These are phyloP conservation scores for Cordyceps pruinosa DNA, from an alignment of 2,329 filamentous ascomycete species.

Conservation along the genomic window DNA sequence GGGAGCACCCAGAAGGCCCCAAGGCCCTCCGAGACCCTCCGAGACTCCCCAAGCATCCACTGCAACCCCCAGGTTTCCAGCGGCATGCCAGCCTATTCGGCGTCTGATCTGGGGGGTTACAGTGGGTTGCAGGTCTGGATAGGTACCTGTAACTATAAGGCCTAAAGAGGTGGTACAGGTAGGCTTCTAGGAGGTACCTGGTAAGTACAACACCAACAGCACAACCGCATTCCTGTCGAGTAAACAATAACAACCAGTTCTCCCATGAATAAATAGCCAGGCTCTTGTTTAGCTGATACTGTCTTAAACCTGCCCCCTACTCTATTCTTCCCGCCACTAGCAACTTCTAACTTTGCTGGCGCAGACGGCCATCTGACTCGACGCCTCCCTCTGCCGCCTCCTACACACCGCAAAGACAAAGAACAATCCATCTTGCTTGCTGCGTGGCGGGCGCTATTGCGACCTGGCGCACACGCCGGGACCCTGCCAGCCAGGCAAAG, in stretches of 20 bases:
- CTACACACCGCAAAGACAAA: background rate
- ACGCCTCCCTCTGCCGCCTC: background rate
- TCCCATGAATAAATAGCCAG: too few relatives aligned
- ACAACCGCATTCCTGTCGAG: too few relatives aligned
- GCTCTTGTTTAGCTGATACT: background rate
- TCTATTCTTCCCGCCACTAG: background rate
- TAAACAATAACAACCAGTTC: too few relatives aligned
- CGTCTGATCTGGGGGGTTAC: background rate
- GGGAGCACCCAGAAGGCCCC: too few relatives aligned
- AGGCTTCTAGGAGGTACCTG: background rate
- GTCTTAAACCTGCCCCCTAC: background rate
- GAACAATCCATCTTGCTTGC: background rate
- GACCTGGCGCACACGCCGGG: background rate
- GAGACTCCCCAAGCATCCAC: background rate
- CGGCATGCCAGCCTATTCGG: background rate
- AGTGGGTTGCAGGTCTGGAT: background rate
- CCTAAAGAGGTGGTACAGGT: too few relatives aligned
- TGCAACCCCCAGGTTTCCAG: background rate
- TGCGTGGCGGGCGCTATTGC: slow-evolving; percentile 1
- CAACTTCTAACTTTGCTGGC: too few relatives aligned
- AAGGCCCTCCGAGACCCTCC: background rate
- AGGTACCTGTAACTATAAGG: too few relatives aligned
- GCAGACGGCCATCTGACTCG: background rate
- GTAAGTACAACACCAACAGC: background rate
- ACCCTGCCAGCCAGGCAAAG: background rate